A percentile compares a stretch with the other conserved stretches of the same genome.
Conservation (phyloP, 1,284 basidiomycete genomes). For the Malassezia vespertilionis region DNA sequence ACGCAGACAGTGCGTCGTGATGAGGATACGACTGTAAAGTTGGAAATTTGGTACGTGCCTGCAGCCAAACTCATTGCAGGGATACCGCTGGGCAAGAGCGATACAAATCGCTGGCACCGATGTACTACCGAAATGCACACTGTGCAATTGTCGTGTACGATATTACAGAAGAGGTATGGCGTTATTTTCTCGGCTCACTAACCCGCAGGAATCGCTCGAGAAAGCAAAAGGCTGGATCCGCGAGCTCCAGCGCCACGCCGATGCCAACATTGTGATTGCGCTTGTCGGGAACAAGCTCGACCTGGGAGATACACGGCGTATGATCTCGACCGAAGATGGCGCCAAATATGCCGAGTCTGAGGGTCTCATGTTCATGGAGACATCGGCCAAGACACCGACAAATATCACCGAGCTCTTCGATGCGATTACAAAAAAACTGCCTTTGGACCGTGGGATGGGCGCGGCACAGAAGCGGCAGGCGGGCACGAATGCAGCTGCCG, state of each 20-base stretch:
- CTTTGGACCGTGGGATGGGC: constrained; percentile 26
- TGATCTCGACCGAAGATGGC: constrained; percentile 51
- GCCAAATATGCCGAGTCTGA: constrained; percentile 90
- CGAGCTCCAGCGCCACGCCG: constrained; percentile 90
- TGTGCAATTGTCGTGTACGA: constrained; percentile 46
- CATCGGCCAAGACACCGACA: constrained; percentile 84
- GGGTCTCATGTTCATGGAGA: constrained; percentile 87
- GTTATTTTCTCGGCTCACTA: too few species aligned
- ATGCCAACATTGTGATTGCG: constrained; percentile 71
- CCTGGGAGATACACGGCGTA: constrained; percentile 55
- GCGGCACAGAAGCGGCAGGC: constrained; percentile 12
- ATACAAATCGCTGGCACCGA: constrained; percentile 52
- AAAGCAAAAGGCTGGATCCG: constrained; percentile 94
- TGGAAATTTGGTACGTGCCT: constrained; percentile 74
- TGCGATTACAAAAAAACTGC: constrained; percentile 41
- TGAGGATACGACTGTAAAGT: constrained; percentile 82
- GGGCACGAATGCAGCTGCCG: background rate
- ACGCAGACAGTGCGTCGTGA: constrained; percentile 88
- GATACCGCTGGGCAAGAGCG: constrained; percentile 78
- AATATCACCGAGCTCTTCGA: constrained; percentile 64
- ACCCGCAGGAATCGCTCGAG: constrained; percentile 67
- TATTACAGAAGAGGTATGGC: constrained; percentile 41
- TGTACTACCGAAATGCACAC: constrained; percentile 48
- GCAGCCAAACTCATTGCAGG: constrained; percentile 9
- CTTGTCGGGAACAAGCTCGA: constrained; percentile 93